A percentile compares a stretch with the other conserved stretches of the same genome.
Evolutionary conservation across 805 yeast species (phyloP).

Genomic region (Yarrowia divulgata): DNA sequence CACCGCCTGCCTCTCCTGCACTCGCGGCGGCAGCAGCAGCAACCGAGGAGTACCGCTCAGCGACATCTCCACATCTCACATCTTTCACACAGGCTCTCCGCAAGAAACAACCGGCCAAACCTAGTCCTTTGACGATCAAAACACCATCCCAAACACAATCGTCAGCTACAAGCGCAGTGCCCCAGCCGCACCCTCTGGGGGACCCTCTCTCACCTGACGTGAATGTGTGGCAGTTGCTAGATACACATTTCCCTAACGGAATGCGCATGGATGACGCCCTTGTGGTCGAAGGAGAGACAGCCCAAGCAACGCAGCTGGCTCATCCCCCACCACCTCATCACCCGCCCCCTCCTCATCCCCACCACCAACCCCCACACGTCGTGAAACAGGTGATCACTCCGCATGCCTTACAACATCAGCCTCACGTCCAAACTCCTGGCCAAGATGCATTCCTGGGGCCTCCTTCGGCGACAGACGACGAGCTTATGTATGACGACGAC

Average conservation of each 20-base stretch:
- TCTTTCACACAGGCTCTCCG: slow-evolving; percentile 31
- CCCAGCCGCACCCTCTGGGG: slow-evolving; percentile 35
- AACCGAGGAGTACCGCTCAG: slow-evolving; percentile 13
- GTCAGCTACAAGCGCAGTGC: slow-evolving; percentile 10
- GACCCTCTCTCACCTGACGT: slow-evolving; percentile 64
- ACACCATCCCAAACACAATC: slow-evolving; percentile 11
- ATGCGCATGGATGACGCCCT: slow-evolving; percentile 73
- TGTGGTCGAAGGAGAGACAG: slow-evolving; percentile 58
- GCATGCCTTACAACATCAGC: neutral
- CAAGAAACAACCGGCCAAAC: slow-evolving; percentile 24
- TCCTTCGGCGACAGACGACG: slow-evolving; percentile 32
- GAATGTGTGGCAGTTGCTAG: slow-evolving; percentile 63
- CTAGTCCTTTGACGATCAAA: slow-evolving; percentile 34
- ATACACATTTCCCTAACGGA: slow-evolving; percentile 67
- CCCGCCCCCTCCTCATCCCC: neutral
- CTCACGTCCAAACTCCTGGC: slow-evolving; percentile 25
- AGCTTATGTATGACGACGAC: slow-evolving; percentile 3
- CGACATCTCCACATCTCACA: slow-evolving; percentile 13
- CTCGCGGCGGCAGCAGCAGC: slow-evolving; percentile 33
- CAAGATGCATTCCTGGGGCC: slow-evolving; percentile 22
- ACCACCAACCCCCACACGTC: slow-evolving; percentile 8
- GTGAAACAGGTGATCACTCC: slow-evolving; percentile 25
- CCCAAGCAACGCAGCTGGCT: neutral
- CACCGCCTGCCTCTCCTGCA: slow-evolving; percentile 16
- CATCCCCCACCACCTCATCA: neutral